phyloP scores from a whole-genome alignment of 1,284 basidiomycete species.

The Grifola frondosa region DNA sequence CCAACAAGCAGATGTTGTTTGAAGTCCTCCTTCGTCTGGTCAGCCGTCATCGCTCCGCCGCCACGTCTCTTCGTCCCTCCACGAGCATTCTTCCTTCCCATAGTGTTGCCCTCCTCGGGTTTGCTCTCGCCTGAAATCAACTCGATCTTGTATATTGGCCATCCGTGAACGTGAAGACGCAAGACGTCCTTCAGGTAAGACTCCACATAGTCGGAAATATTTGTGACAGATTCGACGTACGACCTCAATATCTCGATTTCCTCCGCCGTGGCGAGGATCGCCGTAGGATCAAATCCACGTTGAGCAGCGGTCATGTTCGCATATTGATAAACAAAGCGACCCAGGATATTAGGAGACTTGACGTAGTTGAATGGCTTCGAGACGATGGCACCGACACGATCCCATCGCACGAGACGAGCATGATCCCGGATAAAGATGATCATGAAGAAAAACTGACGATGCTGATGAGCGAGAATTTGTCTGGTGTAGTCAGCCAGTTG shows the following conservation, averaged over 20 bases:
- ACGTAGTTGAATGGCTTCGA: conserved; percentile 13
- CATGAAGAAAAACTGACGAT: conserved; percentile 10
- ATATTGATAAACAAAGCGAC: conserved; percentile 15
- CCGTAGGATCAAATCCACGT: conserved; percentile 17
- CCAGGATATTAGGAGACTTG: conserved; percentile 5
- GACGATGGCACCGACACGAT: conserved; percentile 16
- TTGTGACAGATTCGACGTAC: no score
- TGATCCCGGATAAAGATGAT: conserved; percentile 10
- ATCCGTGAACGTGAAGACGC: no score
- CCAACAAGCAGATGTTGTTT: background rate
- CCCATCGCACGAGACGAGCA: conserved; percentile 20
- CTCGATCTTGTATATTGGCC: conserved; percentile 2
- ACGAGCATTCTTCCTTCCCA: no score
- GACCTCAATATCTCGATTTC: conserved; percentile 4
- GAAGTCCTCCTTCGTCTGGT: no score
- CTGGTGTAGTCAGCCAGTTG: conserved; percentile 12
- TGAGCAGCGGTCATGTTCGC: conserved; percentile 3
- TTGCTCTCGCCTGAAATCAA: no score
- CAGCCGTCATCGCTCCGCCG: no score
- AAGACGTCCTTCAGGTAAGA: no score
- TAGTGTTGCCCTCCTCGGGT: no score
- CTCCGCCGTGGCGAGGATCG: background rate
- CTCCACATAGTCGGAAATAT: no score
- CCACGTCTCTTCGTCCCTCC: no score
- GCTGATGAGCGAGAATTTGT: conserved; percentile 11